A percentile compares a stretch with the other conserved stretches of the same genome.
Conservation (phyloP, 1,284 basidiomycete genomes). For the Thecaphora frezii region DNA sequence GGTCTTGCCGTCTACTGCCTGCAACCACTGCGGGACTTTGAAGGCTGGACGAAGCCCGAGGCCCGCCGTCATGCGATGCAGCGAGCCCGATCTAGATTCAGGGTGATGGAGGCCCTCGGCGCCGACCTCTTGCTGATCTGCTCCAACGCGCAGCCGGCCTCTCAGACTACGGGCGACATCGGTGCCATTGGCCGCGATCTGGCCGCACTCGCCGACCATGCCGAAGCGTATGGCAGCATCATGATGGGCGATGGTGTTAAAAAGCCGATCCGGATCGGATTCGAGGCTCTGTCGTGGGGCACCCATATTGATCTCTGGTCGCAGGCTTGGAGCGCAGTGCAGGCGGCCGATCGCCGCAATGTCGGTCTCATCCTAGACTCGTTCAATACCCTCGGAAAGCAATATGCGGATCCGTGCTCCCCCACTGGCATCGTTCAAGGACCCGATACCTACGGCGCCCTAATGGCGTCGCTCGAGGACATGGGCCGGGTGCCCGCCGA, state of each 20-base stretch:
- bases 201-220: conserved; percentile 26
- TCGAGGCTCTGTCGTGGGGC: conserved; percentile 51
- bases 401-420: conserved; percentile 55
- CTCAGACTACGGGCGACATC: conserved; percentile 41
- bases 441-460: conserved; percentile 26
- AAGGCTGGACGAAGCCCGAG: conserved; percentile 44
- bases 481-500: conserved; percentile 19
- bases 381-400: conserved; percentile 60
- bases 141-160: conserved; percentile 46
- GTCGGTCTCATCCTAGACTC: conserved; percentile 60
- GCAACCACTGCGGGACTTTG: conserved; percentile 60
- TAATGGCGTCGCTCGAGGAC: conserved; percentile 35
- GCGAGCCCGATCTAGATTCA: conserved; percentile 33
- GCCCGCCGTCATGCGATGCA: conserved; percentile 22
- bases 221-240: conserved; percentile 22
- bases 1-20: conserved; percentile 55
- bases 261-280: conserved; percentile 44
- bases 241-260: conserved; percentile 4
- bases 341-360: conserved; percentile 48
- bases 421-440: conserved; percentile 38
- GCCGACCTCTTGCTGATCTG: conserved; percentile 47
- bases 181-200: conserved; percentile 49
- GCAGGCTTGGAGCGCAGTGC: conserved; percentile 56
- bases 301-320: conserved; percentile 52
- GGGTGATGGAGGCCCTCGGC: conserved; percentile 44